Evolutionary conservation across 2,329 filamentous ascomycete species (phyloP).

Genomic region (Penicillium sp.): DNA sequence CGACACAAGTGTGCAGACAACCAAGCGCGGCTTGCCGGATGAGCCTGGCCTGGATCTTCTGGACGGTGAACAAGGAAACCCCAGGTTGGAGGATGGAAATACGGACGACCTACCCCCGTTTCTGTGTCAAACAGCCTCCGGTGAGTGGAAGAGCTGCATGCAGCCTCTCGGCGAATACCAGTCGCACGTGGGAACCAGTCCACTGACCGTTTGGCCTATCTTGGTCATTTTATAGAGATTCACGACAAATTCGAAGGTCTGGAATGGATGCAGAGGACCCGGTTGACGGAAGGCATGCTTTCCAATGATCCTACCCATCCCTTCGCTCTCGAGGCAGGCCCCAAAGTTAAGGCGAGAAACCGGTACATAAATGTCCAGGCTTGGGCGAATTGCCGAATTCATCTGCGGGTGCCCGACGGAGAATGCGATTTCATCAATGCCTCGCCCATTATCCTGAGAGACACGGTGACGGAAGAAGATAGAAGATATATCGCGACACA

Average conservation of each 20-base stretch:
- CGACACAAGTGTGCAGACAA: conserved; percentile 42
- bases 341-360: conserved; percentile 68
- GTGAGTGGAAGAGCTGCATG: conserved; percentile 35
- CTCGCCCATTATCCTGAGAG: conserved; percentile 68
- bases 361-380: conserved; percentile 89
- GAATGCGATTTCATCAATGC: conserved; percentile 82
- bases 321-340: conserved; percentile 63
- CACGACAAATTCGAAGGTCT: conserved; percentile 64
- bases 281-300: conserved; percentile 53
- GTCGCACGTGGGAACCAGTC: conserved; percentile 19
- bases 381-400: conserved; percentile 84
- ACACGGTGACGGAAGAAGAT: conserved; percentile 49
- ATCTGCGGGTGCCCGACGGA: conserved; percentile 74
- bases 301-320: conserved; percentile 54
- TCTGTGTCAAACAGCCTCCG: conserved; percentile 41
- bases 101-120: conserved; percentile 43
- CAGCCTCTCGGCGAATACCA: conserved; percentile 21
- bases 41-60: conserved; percentile 35
- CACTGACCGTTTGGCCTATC: conserved; percentile 17
- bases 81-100: conserved; percentile 32
- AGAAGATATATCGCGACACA: conserved; percentile 87
- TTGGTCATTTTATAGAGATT: conserved; percentile 51
- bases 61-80: conserved; percentile 33
- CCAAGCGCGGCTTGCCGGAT: conserved; percentile 44
- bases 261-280: conserved; percentile 62